Percentiles rank a stretch among this genome's conserved stretches.
Conservation (phyloP, 208 protist species). For the Crithidia mellificae region DNA sequence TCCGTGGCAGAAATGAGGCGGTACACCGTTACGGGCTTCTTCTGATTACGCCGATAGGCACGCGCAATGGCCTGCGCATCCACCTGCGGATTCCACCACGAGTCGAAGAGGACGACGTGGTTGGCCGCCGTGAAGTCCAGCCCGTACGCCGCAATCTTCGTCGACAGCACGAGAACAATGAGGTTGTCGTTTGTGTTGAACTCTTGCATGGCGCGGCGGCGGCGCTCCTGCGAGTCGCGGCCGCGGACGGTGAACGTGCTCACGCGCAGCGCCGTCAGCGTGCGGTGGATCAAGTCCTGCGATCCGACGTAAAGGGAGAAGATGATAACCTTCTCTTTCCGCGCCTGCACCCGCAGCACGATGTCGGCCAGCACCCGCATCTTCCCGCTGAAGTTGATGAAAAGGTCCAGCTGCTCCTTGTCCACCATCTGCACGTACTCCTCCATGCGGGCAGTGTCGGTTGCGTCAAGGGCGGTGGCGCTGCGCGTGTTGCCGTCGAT, state of each 20-base stretch:
- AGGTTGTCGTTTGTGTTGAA: conserved; percentile 63
- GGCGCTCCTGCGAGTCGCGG: conserved; percentile 62
- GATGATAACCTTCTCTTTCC: conserved; percentile 79
- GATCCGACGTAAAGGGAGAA: conserved; percentile 87
- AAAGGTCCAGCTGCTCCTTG: conserved; percentile 44
- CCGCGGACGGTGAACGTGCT: conserved; percentile 65
- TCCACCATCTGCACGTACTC: conserved; percentile 51
- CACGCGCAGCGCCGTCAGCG: conserved; percentile 57
- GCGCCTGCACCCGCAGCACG: conserved; percentile 41
- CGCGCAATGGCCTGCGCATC: conserved; percentile 96
- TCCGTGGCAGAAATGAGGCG: conserved; percentile 82
- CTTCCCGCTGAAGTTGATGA: conserved; percentile 79
- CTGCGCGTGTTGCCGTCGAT: not conserved
- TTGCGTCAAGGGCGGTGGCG: conserved; percentile 30
- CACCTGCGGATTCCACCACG: conserved; percentile 98
- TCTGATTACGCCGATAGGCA: conserved; percentile 98
- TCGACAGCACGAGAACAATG: conserved; percentile 93
- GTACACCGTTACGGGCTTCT: conserved; percentile 96
- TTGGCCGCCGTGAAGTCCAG: conserved; percentile 98
- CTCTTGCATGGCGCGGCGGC: conserved; percentile 52
- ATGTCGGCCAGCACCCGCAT: conserved; percentile 70
- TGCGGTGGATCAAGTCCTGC: conserved; percentile 80
- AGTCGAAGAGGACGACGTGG: conserved; percentile 98
- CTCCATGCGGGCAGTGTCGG: conserved; percentile 39
- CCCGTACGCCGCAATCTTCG: conserved; percentile 96